Base-by-base conservation (phyloP, 2,329 filamentous ascomycete genomes). In the Pestalotiopsis sp. region DNA sequence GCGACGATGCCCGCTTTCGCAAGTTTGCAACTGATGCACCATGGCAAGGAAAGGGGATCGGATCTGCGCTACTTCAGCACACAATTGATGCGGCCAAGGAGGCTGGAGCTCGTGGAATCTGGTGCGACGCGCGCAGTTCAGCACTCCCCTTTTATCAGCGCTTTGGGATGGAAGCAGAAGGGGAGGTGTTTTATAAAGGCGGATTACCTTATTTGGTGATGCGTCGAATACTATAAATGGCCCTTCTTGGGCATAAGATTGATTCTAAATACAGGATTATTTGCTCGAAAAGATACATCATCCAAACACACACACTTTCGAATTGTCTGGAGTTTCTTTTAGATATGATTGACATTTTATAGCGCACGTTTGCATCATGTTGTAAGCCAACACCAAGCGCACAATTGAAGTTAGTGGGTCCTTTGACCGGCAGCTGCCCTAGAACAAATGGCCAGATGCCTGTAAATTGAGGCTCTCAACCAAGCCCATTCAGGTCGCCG, bases 91-190 rank as follows among this genome's bases (percentile, higher is more conserved):
- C 68, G 23, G 73, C 73, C 49, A 70, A 61, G 36, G 64, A 66
- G n/a, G 52, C 66, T 17, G 72, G 73, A 12, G 71, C 72, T 27
- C 69, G 68, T 69, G 68, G 57, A 17, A 70, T 75, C 31, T 75
- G 73, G 73, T 75, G 73, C 65, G 73, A 75, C 67, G 73, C 73
- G 20, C 72, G 73, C n/a, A 68, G 69, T 62, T 72, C 69, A 67
- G 73, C 73, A 41, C 68, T 74, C 58, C 68, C 56, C 7, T 75
- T 75, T 52, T 75, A 75, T 68, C 67, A 68, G 65, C 67, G 73
- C 25, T 75, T 75, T 61, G 73, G 73, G 23, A 66, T 75, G 66
- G 49, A 67, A 66, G 70, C 69, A 66, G 72, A 72, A 60, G 73
- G 73, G n/a, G 69, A 69, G 13, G 66, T 70, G 13, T 75, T 75